phyloP scores from a whole-genome alignment of 768 basidiomycete species.

The Russula emetica region DNA sequence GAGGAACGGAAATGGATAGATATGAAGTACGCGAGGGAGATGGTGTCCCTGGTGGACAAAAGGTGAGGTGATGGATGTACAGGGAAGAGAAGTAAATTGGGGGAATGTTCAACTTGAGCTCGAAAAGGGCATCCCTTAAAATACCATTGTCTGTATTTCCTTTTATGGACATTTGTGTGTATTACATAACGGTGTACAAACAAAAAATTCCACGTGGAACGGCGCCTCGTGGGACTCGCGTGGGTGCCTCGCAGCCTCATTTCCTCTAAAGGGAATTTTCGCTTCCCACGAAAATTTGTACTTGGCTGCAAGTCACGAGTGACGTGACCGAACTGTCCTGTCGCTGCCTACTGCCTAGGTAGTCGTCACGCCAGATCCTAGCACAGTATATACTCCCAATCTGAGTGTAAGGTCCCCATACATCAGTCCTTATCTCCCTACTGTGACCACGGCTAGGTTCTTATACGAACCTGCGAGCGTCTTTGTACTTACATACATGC shows the following conservation, averaged over 20 bases:
- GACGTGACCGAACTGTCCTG: conserved; percentile 20
- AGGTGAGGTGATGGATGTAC: conserved; percentile 30
- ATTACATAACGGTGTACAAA: conserved; percentile 32
- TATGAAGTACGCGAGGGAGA: conserved; percentile 11
- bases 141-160: conserved; percentile 31
- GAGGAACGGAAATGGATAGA: conserved; percentile 1
- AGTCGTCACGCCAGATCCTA: too few species aligned
- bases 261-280: conserved; percentile 22
- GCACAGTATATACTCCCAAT: too few species aligned
- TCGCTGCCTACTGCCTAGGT: too few species aligned
- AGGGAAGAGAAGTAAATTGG: conserved; percentile 28
- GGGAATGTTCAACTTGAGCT: conserved; percentile 33
- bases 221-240: conserved; percentile 17
- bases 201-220: conserved; percentile 31
- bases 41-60: conserved; percentile 29
- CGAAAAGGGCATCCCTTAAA: conserved; percentile 25
- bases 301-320: neutral
- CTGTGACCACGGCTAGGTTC: too few species aligned
- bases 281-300: conserved; percentile 21
- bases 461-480: neutral
- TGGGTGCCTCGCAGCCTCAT: conserved; percentile 26
- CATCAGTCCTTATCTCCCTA: too few species aligned
- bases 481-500: too few species aligned
- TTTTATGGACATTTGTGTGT: conserved; percentile 26
- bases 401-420: too few species aligned